phyloP scores from a whole-genome alignment of 1,284 basidiomycete genomes.

The Sanghuangporus weigelae region DNA sequence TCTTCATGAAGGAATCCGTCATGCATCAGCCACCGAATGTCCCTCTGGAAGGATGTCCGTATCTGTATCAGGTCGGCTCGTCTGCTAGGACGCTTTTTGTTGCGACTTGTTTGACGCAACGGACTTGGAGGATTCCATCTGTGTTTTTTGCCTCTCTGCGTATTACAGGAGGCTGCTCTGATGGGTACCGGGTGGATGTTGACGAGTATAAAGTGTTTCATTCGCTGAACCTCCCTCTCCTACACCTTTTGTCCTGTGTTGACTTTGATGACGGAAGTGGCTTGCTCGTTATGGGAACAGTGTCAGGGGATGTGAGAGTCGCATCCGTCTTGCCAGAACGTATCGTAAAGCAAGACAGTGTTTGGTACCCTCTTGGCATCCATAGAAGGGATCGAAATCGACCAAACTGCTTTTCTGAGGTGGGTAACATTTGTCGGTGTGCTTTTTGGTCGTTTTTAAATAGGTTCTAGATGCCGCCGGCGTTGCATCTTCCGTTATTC shows the following conservation, averaged over 20 bases:
- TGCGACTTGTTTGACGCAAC: neutral
- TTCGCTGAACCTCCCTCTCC: neutral
- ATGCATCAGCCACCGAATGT: neutral
- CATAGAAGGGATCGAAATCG: neutral
- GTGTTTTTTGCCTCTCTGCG: neutral
- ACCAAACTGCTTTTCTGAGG: neutral
- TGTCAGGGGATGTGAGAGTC: neutral
- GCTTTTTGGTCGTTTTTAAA: neutral
- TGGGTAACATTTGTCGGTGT: neutral
- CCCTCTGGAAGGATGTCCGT: neutral
- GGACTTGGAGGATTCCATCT: neutral
- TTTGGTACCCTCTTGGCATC: neutral
- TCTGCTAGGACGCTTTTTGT: neutral
- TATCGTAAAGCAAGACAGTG: neutral
- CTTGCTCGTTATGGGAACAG: neutral
- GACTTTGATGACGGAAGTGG: slow-evolving; percentile 11
- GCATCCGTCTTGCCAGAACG: neutral
- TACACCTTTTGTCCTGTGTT: neutral
- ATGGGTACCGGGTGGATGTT: neutral
- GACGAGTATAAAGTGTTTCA: neutral
- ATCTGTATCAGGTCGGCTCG: neutral
- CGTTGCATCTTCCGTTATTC: neutral
- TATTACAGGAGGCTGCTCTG: neutral
- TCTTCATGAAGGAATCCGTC: neutral
- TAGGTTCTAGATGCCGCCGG: neutral